phyloP scores from a whole-genome alignment of 495 filamentous ascomycete genomes.

The Xylaria telfairii region DNA sequence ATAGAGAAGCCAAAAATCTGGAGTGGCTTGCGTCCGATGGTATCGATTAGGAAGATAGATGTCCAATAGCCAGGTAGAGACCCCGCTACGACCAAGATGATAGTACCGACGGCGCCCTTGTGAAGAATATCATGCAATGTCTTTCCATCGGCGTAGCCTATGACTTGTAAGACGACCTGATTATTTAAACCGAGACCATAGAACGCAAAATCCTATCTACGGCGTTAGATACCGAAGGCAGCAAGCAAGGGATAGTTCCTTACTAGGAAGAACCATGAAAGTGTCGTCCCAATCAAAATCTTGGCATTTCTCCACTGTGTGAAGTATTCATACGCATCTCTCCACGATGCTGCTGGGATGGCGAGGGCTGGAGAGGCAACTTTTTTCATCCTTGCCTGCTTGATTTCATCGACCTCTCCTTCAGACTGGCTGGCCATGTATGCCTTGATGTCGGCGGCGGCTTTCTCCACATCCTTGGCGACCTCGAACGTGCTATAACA shows the following conservation, averaged over 20 bases:
- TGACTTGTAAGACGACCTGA: conserved; percentile 68
- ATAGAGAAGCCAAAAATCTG: conserved; percentile 78
- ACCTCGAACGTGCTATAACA: conserved; percentile 76
- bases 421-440: conserved; percentile 64
- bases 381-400: conserved; percentile 42
- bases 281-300: conserved; percentile 76
- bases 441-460: conserved; percentile 67
- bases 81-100: conserved; percentile 77
- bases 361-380: conserved; percentile 51
- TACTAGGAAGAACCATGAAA: conserved; percentile 80
- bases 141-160: conserved; percentile 64
- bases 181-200: conserved; percentile 84
- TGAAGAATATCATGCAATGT: conserved; percentile 71
- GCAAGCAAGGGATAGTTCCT: conserved; percentile 38
- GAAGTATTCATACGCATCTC: conserved; percentile 70
- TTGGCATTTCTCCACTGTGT: conserved; percentile 74
- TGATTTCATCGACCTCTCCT: conserved; percentile 50
- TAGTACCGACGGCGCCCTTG: conserved; percentile 74
- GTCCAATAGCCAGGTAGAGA: conserved; percentile 83
- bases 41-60: conserved; percentile 72
- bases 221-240: conserved; percentile 16
- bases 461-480: conserved; percentile 74
- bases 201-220: conserved; percentile 62
- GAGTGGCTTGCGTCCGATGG: conserved; percentile 78
- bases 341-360: conserved; percentile 68